phyloP scores from a whole-genome alignment of 192 early-diverging fungal genomes.

The Rhizoclosmatium sp. region DNA sequence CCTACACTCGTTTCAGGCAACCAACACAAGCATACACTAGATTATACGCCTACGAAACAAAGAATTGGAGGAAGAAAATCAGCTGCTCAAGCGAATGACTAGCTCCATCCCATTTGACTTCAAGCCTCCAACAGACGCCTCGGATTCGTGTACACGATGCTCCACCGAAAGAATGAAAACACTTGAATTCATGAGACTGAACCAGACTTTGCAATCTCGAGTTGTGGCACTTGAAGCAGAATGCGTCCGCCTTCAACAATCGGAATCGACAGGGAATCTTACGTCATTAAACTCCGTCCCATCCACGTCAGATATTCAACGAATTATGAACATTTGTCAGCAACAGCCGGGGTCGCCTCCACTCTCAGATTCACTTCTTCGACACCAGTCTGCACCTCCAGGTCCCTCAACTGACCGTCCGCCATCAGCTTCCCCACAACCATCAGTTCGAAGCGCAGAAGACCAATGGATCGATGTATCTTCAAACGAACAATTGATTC shows the following conservation, averaged over 20 bases:
- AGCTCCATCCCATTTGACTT: not conserved
- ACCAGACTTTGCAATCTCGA: not conserved
- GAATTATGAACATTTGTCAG: not conserved
- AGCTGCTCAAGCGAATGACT: not conserved
- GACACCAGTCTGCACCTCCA: not conserved
- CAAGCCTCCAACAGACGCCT: not conserved
- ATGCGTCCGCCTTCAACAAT: not conserved
- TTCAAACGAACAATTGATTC: not conserved
- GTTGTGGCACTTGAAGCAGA: not conserved
- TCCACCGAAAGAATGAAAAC: not conserved
- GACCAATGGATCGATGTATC: not conserved
- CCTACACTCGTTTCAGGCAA: not conserved
- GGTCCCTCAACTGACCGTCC: not conserved
- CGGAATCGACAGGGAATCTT: no score
- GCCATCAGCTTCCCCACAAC: not conserved
- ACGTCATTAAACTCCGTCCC: not conserved
- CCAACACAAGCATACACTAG: not conserved
- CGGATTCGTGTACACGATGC: not conserved
- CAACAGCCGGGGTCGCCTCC: not conserved
- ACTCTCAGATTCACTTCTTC: not conserved
- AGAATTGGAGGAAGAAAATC: slow-evolving; percentile 6
- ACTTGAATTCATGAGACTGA: not conserved
- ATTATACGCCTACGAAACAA: not conserved
- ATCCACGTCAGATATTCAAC: not conserved
- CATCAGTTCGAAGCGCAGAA: not conserved